These are phyloP conservation scores for Chamaecyparis obtusa DNA, from an alignment of 75 land plant species.

Conservation along the genomic window DNA sequence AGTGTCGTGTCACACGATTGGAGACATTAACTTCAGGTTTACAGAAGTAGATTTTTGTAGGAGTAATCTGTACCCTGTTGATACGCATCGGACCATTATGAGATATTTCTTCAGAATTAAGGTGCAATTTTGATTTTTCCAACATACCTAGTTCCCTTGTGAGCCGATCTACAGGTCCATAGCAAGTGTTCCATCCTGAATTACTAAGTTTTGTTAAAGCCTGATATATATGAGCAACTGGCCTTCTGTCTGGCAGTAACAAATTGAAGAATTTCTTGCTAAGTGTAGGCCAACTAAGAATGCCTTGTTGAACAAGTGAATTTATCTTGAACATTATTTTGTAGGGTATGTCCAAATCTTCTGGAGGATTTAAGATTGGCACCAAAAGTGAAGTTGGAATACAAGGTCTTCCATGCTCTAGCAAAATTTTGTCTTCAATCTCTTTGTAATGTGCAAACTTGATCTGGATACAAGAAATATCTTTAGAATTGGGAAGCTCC, in stretches of 20 bases:
- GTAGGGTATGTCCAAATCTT: conserved; percentile 31
- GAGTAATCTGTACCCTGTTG: conserved; percentile 70
- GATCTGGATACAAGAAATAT: conserved; percentile 30
- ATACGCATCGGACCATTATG: conserved; percentile 49
- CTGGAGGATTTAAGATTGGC: conserved; percentile 43
- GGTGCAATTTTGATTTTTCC: neutral
- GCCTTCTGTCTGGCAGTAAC: conserved; percentile 27
- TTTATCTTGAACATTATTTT: conserved; percentile 66
- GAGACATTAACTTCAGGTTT: conserved; percentile 84
- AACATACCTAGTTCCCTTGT: conserved; percentile 24
- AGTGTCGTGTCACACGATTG: conserved; percentile 69
- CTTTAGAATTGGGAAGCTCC: conserved; percentile 40
- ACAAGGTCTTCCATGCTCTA: conserved; percentile 20
- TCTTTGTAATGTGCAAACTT: conserved; percentile 37
- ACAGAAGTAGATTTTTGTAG: conserved; percentile 69
- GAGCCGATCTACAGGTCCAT: conserved; percentile 50
- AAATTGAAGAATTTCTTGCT: conserved; percentile 39
- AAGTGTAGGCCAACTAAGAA: conserved; percentile 53
- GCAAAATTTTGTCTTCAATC: conserved; percentile 17
- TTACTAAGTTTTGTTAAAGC: conserved; percentile 41
- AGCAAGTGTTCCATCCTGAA: conserved; percentile 38
- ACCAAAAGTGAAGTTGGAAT: conserved; percentile 32
- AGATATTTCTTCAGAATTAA: conserved; percentile 18
- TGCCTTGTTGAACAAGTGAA: conserved; percentile 66
- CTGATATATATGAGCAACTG: conserved; percentile 28